Evolutionary conservation across 768 basidiomycete genomes (phyloP), one percentile per base, ranked within the genome.

Genomic region (Rubroboletus pulcherrimus): DNA sequence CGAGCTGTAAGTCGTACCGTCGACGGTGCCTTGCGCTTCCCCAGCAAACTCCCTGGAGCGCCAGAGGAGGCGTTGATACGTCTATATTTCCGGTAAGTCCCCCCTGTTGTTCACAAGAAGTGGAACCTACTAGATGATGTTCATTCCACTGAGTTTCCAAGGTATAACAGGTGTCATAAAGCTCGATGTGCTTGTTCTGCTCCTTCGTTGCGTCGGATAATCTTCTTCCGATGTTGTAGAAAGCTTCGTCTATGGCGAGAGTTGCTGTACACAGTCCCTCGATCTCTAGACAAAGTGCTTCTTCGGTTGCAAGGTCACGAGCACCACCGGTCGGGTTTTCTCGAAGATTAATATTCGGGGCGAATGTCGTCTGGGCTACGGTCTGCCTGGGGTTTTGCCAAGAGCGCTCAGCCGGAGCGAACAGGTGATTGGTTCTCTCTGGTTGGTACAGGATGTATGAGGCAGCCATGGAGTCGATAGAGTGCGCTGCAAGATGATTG

Each of bases 1-100:
- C 2, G 0, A 29, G 4, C 2, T 15, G 30, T 6, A 8, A 33
- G 11, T 24, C 53, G 6, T 15, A 64, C 63, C 63, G 6, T 64
- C 63, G 5, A 64, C 63, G 11, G 34, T 17, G 12, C 38, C 44
- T 37, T 62, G 63, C 8, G 63, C 60, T 39, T 64, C 51, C 7
- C 57, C 63, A 42, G 63, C 63, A 40, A 62, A 62, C 10, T 56
- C 54, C 39, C 63, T 62, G 21, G 63, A 64, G 12, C 49, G 57
- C 57, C 63, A 65, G 7, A 65, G 53, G 40, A 65, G 60, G 7
- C 17, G 3, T 38, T 53, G 42, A 48, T 64, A 64, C 1, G 54
- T 56, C 63, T 65, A 11, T 7, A 7, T n/a, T 34, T 40, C 33
- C 1, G 5, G 19, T 59, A 37, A 53, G 44, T 38, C 17, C 14